A percentile compares a stretch with the other conserved stretches of the same genome.
Conservation (phyloP, 495 filamentous ascomycete genomes). For the Neurospora sp. region DNA sequence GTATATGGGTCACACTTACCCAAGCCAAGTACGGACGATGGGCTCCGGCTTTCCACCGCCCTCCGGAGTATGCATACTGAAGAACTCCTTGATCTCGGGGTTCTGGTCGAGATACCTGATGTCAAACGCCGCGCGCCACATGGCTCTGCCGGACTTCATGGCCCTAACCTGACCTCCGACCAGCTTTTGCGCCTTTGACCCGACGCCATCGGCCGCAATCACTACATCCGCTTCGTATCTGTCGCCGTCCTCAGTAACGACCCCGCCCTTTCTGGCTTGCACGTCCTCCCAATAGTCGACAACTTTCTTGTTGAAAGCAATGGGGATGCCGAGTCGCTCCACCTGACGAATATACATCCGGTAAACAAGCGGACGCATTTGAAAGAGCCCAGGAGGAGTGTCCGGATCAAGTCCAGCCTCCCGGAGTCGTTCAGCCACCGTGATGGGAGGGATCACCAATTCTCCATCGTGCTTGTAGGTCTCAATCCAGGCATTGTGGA, state of each 20-base stretch:
- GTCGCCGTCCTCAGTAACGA: conserved; percentile 39
- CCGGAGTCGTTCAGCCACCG: conserved; percentile 31
- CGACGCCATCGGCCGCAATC: conserved; percentile 51
- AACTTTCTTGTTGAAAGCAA: conserved; percentile 43
- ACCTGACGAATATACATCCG: conserved; percentile 45
- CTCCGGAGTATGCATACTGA: conserved; percentile 25
- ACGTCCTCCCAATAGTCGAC: conserved; percentile 42
- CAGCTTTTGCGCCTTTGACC: conserved; percentile 38
- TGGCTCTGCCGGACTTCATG: conserved; percentile 38
- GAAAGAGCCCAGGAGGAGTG: conserved; percentile 30
- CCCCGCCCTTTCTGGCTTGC: conserved; percentile 27
- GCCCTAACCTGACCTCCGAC: conserved; percentile 41
- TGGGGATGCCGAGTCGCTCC: conserved; percentile 35
- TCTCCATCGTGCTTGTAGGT: conserved; percentile 45
- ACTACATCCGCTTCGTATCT: conserved; percentile 44
- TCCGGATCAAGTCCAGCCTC: conserved; percentile 25
- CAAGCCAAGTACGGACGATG: conserved; percentile 32
- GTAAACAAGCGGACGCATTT: conserved; percentile 44
- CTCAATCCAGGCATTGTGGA: conserved; percentile 39
- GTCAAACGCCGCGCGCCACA: conserved; percentile 42
- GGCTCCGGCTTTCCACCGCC: conserved; percentile 27
- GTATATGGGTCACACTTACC: conserved; percentile 16
- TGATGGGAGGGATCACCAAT: conserved; percentile 27
- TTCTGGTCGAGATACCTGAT: conserved; percentile 30
- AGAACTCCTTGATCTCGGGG: conserved; percentile 33